Evolutionary conservation across 1,284 basidiomycete genomes (phyloP), one percentile per base, ranked within the genome.

Genomic region (Ustilago trichophora): DNA sequence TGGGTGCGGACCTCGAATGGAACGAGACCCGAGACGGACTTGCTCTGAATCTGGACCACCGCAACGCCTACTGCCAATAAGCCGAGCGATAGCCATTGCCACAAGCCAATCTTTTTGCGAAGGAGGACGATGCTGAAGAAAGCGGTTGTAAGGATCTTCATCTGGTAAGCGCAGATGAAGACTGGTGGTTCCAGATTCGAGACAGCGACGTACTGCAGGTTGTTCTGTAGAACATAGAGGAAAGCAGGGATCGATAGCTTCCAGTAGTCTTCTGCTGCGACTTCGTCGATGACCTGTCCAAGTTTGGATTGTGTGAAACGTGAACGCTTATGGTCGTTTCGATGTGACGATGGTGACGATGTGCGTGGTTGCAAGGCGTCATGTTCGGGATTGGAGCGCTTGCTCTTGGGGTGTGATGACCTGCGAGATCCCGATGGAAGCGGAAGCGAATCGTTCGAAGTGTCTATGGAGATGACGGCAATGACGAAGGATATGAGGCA

Each of bases 181-280:
- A 93, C 94, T 12, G 94, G 92, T 18, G 92, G 92, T 59, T 93
- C 91, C 56, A 98, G 86, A 81, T 97, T 96, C 53, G 90, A 89
- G 21, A 91, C 90, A 13, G 94, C 94, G 57, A 95, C 90, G 83
- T 93, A 97, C 82, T 97, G 94, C 34, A 98, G 85, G 82, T 93
- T 93, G 85, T 97, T 97, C 84, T 98, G 94, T 76, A 68, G 26
- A 83, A 84, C 84, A 74, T 98, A 98, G 72, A 98, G 90, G 56
- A 97, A 87, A 10, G 95, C 95, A 10, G 95, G 95, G 65, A 98
- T 93, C 22, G 92, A 92, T 16, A 98, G 87, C 82, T 96, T 97
- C 92, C 93, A 96, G 83, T 91, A 93, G 83, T 97, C 94, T 3
- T 86, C 83, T 86, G 78, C 62, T 85, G 85, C 72, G 82, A 45